A percentile compares a stretch with the other conserved stretches of the same genome.
These are phyloP conservation scores for Cryomyces minteri DNA, from an alignment of 495 filamentous ascomycete species.

Conservation along the genomic window DNA sequence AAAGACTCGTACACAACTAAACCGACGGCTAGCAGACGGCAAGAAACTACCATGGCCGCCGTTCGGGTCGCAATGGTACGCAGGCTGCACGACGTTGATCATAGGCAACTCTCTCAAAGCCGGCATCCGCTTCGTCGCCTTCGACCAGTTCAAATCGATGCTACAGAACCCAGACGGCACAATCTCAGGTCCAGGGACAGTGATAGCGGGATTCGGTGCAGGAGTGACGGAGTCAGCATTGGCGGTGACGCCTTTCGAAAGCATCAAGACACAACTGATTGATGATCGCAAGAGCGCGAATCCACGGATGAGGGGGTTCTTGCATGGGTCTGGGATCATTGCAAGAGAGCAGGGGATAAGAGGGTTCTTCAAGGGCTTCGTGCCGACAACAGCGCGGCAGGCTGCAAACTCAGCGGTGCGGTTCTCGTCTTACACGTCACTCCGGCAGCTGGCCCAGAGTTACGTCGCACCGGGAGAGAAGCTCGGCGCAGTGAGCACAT, in stretches of 20 bases:
- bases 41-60: conserved; percentile 91
- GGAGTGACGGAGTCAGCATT: conserved; percentile 86
- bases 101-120: conserved; percentile 94
- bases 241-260: conserved; percentile 93
- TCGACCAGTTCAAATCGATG: conserved; percentile 75
- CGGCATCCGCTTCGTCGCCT: conserved; percentile 88
- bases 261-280: conserved; percentile 76
- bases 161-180: conserved; percentile 75
- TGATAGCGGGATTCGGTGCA: conserved; percentile 86
- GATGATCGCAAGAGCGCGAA: conserved; percentile 83
- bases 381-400: conserved; percentile 85
- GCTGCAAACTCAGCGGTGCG: conserved; percentile 83
- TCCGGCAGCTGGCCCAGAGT: conserved; percentile 79
- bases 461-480: conserved; percentile 93
- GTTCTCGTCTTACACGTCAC: conserved; percentile 75
- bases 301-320: conserved; percentile 77
- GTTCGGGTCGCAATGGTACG: conserved; percentile 91
- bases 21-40: conserved; percentile 58
- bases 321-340: conserved; percentile 79
- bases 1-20: conserved; percentile 89
- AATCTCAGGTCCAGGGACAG: conserved; percentile 75
- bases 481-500: conserved; percentile 72
- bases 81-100: conserved; percentile 90
- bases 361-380: conserved; percentile 93
- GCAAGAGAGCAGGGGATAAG: conserved; percentile 68